Conservation (phyloP, 257 asterid species). For the Solanum corneliomulleri region DNA sequence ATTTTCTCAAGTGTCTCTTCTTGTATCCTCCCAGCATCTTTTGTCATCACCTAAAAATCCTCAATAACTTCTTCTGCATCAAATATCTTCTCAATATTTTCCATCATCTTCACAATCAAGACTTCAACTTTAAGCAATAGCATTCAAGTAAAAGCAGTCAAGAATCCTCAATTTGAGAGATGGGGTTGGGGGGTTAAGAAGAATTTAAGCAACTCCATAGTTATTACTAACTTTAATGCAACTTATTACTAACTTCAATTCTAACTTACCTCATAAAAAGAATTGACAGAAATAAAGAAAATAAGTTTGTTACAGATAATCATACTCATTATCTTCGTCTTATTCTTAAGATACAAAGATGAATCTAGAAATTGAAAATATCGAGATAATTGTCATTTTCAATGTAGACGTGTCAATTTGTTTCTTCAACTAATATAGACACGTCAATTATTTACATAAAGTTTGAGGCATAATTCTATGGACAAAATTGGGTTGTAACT, state of each 20-base stretch:
- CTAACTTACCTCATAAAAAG: not conserved
- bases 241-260: no score
- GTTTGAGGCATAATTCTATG: not conserved
- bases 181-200: no score
- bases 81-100: not conserved
- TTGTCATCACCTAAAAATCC: slow-evolving; percentile 60
- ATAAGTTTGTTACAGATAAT: not conserved
- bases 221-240: no score
- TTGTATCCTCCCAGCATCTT: slow-evolving; percentile 12
- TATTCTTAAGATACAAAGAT: no score
- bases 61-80: slow-evolving; percentile 50
- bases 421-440: not conserved
- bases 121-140: no score
- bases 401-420: not conserved
- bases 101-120: no score
- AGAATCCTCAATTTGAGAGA: no score
- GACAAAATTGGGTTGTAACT: not conserved
- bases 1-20: not conserved
- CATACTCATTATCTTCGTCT: not conserved
- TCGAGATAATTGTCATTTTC: not conserved
- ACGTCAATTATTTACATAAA: not conserved
- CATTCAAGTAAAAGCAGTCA: no score
- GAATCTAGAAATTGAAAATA: no score
- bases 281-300: no score
- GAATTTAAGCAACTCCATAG: no score